Evolutionary conservation across 2,329 filamentous ascomycete species (phyloP).

Genomic region (Phaeosphaeriaceae sp.): DNA sequence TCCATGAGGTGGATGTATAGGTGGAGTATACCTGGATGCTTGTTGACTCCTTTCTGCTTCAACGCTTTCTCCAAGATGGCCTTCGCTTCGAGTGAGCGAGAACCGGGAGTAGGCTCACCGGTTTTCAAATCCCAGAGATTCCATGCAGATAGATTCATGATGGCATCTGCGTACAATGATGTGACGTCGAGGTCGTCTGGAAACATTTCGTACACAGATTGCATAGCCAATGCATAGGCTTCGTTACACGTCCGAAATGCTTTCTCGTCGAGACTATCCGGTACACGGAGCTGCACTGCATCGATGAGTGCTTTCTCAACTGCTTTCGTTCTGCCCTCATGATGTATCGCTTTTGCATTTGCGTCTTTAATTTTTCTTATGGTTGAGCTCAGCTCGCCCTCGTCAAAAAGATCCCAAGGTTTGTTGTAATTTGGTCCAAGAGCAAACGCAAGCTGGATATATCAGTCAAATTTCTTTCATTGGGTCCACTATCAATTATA

Average conservation of each 20-base stretch:
- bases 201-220: conserved; percentile 59
- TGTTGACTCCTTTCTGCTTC: conserved; percentile 52
- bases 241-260: conserved; percentile 61
- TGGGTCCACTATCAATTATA: neutral
- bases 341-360: conserved; percentile 52
- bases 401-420: conserved; percentile 74
- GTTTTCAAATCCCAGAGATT: conserved; percentile 67
- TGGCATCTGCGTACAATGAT: conserved; percentile 66
- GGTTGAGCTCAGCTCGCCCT: conserved; percentile 61
- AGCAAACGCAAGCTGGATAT: conserved; percentile 63
- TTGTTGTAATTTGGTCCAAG: conserved; percentile 82
- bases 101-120: conserved; percentile 61
- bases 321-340: conserved; percentile 48
- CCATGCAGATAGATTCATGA: conserved; percentile 72
- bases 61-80: conserved; percentile 65
- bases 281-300: conserved; percentile 60
- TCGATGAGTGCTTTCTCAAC: conserved; percentile 68
- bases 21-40: conserved; percentile 75
- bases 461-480: conserved; percentile 42
- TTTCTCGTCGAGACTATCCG: conserved; percentile 51
- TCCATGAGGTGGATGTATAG: conserved; percentile 81
- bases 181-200: conserved; percentile 67
- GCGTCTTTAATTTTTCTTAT: conserved; percentile 58
- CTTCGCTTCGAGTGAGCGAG: conserved; percentile 66
- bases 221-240: conserved; percentile 68